phyloP scores from a whole-genome alignment of 1,139 yeast species.

The Hansenula lynferdii region DNA sequence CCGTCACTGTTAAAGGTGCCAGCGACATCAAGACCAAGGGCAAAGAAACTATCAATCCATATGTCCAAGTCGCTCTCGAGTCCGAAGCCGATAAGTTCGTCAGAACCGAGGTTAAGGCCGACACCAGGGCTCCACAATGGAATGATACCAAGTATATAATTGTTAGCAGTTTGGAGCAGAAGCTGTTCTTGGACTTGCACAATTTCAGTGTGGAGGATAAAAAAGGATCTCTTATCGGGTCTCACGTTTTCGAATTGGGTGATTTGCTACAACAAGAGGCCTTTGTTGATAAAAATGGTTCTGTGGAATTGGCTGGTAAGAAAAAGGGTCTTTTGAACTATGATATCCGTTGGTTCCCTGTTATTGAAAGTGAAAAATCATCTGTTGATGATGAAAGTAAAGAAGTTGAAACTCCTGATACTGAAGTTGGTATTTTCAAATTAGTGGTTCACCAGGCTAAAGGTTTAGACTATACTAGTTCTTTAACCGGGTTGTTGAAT shows the following conservation, averaged over 20 bases:
- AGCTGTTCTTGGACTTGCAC: conserved; percentile 48
- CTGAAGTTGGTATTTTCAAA: conserved; percentile 69
- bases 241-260: conserved; percentile 48
- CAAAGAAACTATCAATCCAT: conserved; percentile 49
- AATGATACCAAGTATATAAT: conserved; percentile 60
- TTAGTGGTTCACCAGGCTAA: conserved; percentile 69
- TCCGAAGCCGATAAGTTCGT: conserved; percentile 39
- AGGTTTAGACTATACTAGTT: conserved; percentile 57
- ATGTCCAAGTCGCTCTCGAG: conserved; percentile 45
- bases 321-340: conserved; percentile 56
- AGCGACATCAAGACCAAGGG: conserved; percentile 41
- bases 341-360: conserved; percentile 63
- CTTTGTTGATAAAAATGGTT: conserved; percentile 16
- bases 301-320: conserved; percentile 42
- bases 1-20: conserved; percentile 55
- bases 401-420: conserved; percentile 34
- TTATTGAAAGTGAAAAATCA: conserved; percentile 34
- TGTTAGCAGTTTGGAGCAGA: conserved; percentile 53
- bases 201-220: conserved; percentile 48
- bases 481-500: conserved; percentile 66
- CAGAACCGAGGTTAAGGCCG: conserved; percentile 53
- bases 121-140: conserved; percentile 54
- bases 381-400: conserved; percentile 20
- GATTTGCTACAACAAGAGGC: conserved; percentile 48
- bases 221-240: conserved; percentile 53